Percentiles rank a stretch among this genome's conserved stretches.
These are phyloP conservation scores for Zygoascus meyerae DNA, from an alignment of 1,139 yeast species.

Conservation along the genomic window DNA sequence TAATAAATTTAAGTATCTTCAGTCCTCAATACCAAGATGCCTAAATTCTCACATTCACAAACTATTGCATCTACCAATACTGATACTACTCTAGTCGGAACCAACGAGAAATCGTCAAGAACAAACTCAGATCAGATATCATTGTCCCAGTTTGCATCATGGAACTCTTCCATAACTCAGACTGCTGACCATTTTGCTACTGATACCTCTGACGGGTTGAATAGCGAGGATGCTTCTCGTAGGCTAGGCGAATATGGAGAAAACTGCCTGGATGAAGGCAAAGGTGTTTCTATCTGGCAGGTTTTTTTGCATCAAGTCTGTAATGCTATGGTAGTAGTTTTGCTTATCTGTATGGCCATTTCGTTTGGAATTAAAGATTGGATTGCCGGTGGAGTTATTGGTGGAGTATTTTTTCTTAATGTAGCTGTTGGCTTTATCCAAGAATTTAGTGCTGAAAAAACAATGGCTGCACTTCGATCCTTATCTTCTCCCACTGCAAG, in stretches of 20 bases:
- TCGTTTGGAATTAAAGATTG: conserved; percentile 72
- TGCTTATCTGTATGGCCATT: conserved; percentile 67
- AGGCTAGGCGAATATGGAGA: conserved; percentile 44
- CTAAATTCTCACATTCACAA: not conserved
- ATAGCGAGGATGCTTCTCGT: conserved; percentile 35
- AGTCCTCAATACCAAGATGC: not conserved
- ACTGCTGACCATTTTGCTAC: conserved; percentile 34
- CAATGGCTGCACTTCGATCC: conserved; percentile 69
- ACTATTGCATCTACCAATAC: not conserved
- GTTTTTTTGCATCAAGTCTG: conserved; percentile 66
- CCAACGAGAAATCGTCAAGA: not conserved
- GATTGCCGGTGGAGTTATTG: conserved; percentile 81
- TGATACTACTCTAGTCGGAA: conserved; percentile 1
- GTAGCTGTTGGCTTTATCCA: conserved; percentile 66
- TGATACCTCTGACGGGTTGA: conserved; percentile 45
- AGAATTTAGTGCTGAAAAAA: conserved; percentile 68
- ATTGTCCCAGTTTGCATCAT: conserved; percentile 15
- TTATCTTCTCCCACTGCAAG: conserved; percentile 70
- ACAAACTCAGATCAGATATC: not conserved
- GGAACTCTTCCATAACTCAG: conserved; percentile 22
- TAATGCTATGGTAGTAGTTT: conserved; percentile 76
- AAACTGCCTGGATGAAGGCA: conserved; percentile 58
- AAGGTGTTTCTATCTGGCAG: conserved; percentile 48
- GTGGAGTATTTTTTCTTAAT: conserved; percentile 61
- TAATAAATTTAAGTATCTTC: not conserved